Evolutionary conservation across 768 basidiomycete species (phyloP).

Genomic region (Tremella yokohamensis): DNA sequence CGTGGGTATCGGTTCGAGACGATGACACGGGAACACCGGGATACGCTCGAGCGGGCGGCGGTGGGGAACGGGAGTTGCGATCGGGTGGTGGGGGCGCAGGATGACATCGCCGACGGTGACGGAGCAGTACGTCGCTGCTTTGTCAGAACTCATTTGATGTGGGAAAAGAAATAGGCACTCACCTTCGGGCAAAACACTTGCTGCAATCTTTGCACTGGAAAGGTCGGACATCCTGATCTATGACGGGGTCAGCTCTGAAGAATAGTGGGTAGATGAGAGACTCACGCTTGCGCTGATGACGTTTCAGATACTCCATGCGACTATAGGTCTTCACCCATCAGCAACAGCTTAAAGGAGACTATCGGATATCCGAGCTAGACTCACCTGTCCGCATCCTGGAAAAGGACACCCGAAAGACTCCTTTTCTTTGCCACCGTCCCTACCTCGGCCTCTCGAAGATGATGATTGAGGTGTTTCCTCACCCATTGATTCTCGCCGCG

Average conservation of each 20-base stretch:
- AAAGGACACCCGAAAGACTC: slow-evolving; percentile 43
- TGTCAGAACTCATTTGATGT: slow-evolving; percentile 6
- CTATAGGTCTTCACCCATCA: slow-evolving; percentile 39
- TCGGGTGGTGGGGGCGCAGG: slow-evolving; percentile 40
- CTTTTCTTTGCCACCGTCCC: slow-evolving; percentile 40
- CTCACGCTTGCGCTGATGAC: slow-evolving; percentile 52
- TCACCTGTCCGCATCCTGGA: slow-evolving; percentile 45
- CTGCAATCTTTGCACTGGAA: slow-evolving; percentile 50
- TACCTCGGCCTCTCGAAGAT: slow-evolving; percentile 17
- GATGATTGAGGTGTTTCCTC: neutral
- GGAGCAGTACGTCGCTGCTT: slow-evolving; percentile 50
- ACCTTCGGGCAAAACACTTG: slow-evolving; percentile 52
- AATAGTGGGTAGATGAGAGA: slow-evolving; percentile 1
- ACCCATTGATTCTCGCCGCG: slow-evolving; percentile 19
- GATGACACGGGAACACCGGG: slow-evolving; percentile 43
- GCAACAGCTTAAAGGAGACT: neutral
- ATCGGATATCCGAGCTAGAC: slow-evolving; percentile 2
- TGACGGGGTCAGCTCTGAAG: neutral
- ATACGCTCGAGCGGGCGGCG: slow-evolving; percentile 27
- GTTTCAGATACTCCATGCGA: slow-evolving; percentile 52
- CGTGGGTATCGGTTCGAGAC: slow-evolving; percentile 36
- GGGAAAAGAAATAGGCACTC: slow-evolving; percentile 3
- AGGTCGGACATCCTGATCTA: slow-evolving; percentile 51
- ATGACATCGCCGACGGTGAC: slow-evolving; percentile 51
- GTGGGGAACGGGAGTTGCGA: slow-evolving; percentile 33